Percentiles rank a stretch among this genome's conserved stretches.
phyloP scores from a whole-genome alignment of 2,329 filamentous ascomycete species.

The Pseudocercospora crystallina region DNA sequence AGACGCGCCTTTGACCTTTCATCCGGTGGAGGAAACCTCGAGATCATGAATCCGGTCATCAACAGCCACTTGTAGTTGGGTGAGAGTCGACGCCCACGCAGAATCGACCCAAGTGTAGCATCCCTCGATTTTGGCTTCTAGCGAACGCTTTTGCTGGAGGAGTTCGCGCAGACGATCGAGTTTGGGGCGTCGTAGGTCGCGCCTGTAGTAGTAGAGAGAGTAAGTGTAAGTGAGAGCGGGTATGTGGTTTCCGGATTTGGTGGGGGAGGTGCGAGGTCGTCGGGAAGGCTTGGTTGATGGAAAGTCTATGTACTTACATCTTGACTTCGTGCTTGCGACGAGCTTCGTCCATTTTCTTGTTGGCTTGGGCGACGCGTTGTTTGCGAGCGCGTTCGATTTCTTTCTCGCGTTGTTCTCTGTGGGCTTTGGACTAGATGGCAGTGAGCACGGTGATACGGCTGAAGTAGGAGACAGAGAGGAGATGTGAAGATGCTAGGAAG shows the following conservation, averaged over 20 bases:
- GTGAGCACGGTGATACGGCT: neutral
- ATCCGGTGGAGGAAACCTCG: neutral
- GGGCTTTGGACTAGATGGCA: constrained; percentile 4
- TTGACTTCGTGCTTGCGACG: constrained; percentile 6
- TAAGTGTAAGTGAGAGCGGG: neutral
- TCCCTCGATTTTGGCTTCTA: constrained; percentile 17
- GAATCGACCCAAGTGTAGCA: constrained; percentile 15
- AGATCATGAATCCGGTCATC: constrained; percentile 14
- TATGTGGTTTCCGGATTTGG: too few relatives aligned
- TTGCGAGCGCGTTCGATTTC: constrained; percentile 15
- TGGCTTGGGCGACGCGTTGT: constrained; percentile 8
- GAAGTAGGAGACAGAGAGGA: neutral
- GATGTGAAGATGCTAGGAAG: neutral
- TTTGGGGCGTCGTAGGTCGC: constrained; percentile 19
- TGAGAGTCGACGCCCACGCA: constrained; percentile 10
- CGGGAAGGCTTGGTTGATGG: too few relatives aligned
- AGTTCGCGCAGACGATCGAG: constrained; percentile 25
- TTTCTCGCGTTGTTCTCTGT: constrained; percentile 11
- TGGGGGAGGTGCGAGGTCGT: too few relatives aligned
- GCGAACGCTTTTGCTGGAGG: constrained; percentile 18
- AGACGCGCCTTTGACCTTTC: neutral
- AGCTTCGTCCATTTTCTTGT: constrained; percentile 14
- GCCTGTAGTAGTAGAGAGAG: neutral
- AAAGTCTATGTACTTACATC: constrained; percentile 7
- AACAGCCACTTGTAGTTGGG: constrained; percentile 25